Evolutionary conservation across 345 rosid species (phyloP).

Genomic region (Murraya koenigii): DNA sequence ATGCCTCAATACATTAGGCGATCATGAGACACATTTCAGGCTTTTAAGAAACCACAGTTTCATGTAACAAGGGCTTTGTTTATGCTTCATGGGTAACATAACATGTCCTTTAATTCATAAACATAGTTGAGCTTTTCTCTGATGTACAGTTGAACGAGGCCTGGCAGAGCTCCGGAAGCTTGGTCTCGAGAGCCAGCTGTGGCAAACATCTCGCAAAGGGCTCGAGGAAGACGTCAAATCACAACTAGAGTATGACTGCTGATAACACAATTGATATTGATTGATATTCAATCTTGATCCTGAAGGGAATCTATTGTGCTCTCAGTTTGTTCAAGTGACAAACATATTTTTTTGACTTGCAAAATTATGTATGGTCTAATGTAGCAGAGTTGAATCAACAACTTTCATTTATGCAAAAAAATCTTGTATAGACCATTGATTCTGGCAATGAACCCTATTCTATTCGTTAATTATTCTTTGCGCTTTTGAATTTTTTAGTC

Average conservation of each 20-base stretch:
- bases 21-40: too few species aligned
- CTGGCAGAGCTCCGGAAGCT: slow-evolving; percentile 74
- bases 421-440: too few species aligned
- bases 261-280: not conserved
- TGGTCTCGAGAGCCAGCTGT: slow-evolving; percentile 67
- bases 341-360: too few species aligned
- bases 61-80: not conserved
- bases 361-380: too few species aligned
- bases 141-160: slow-evolving; percentile 70
- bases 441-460: too few species aligned
- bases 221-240: slow-evolving; percentile 38
- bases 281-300: not conserved
- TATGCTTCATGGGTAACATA: not conserved
- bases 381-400: too few species aligned
- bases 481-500: not conserved
- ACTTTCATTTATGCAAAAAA: too few species aligned
- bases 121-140: not conserved
- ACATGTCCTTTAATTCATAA: not conserved
- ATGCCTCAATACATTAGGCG: too few species aligned
- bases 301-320: not conserved
- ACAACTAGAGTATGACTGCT: slow-evolving; percentile 40
- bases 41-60: too few species aligned
- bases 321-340: not conserved
- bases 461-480: too few species aligned
- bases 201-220: slow-evolving; percentile 65